phyloP scores from a whole-genome alignment of 2,329 filamentous ascomycete species.

The Trichoderma sp. region DNA sequence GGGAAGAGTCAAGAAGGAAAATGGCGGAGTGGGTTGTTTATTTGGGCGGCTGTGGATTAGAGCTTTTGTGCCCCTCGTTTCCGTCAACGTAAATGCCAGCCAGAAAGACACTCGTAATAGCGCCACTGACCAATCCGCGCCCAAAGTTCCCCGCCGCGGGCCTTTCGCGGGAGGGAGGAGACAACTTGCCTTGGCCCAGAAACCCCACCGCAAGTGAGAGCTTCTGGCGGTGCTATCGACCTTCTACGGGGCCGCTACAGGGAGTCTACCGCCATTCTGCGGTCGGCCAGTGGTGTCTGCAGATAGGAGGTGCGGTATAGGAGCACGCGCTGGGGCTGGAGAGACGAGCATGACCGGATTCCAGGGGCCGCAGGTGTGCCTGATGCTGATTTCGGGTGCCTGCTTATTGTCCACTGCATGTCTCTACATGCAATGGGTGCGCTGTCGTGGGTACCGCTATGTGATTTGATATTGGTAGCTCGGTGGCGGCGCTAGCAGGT shows the following conservation, averaged over 20 bases:
- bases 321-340: not conserved
- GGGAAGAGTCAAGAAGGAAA: slow-evolving; percentile 6
- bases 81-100: not conserved
- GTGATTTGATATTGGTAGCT: not conserved
- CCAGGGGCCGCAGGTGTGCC: slow-evolving; percentile 1
- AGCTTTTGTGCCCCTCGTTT: slow-evolving; percentile 24
- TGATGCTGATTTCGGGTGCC: slow-evolving; percentile 17
- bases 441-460: not conserved
- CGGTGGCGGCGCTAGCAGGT: not conserved
- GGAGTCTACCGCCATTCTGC: slow-evolving; percentile 20
- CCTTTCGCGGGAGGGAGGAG: slow-evolving; percentile 9
- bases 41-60: slow-evolving; percentile 23
- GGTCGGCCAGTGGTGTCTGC: not conserved
- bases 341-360: not conserved
- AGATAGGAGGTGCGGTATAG: slow-evolving; percentile 12
- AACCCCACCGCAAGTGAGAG: slow-evolving; percentile 3
- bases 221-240: not conserved
- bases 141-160: slow-evolving; percentile 21
- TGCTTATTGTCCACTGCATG: slow-evolving; percentile 2
- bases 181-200: slow-evolving; percentile 4
- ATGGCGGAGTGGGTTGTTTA: slow-evolving; percentile 26
- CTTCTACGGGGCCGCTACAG: slow-evolving; percentile 1
- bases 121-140: slow-evolving; percentile 25
- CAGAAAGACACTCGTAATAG: not conserved
- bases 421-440: not conserved